Conservation (phyloP, 768 basidiomycete species). For the Dictyophora rubrovolvata region DNA sequence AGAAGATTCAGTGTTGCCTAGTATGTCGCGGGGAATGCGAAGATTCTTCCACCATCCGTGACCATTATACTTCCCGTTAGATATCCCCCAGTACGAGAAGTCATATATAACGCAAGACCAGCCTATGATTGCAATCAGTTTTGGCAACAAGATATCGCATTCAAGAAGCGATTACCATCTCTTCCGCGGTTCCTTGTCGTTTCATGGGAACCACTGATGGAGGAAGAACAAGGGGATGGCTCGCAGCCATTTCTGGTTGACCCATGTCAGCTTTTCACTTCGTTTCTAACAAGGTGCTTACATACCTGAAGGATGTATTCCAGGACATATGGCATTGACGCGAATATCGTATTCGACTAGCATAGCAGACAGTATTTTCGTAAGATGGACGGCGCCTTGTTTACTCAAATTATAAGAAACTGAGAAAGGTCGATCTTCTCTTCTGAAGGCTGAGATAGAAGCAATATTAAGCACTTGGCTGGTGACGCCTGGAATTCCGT, state of each 20-base stretch:
- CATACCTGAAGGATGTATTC: slow-evolving; percentile 57
- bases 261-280: neutral
- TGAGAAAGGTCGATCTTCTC: slow-evolving; percentile 27
- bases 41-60: slow-evolving; percentile 70
- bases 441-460: slow-evolving; percentile 57
- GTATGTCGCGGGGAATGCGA: slow-evolving; percentile 48
- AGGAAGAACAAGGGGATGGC: neutral
- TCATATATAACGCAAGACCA: slow-evolving; percentile 62
- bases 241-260: slow-evolving; percentile 12
- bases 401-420: slow-evolving; percentile 74
- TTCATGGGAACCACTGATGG: neutral
- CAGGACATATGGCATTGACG: slow-evolving; percentile 66
- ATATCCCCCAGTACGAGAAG: slow-evolving; percentile 66
- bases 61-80: slow-evolving; percentile 68
- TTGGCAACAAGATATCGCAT: neutral
- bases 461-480: slow-evolving; percentile 67
- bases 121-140: slow-evolving; percentile 21
- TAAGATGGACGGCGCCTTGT: slow-evolving; percentile 63
- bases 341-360: slow-evolving; percentile 51
- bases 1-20: slow-evolving; percentile 12
- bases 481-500: slow-evolving; percentile 21
- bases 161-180: neutral
- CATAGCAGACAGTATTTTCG: slow-evolving; percentile 63
- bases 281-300: neutral
- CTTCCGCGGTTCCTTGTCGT: neutral